phyloP scores from a whole-genome alignment of 352 stramenopile species.

The Phytophthora colocasiae region DNA sequence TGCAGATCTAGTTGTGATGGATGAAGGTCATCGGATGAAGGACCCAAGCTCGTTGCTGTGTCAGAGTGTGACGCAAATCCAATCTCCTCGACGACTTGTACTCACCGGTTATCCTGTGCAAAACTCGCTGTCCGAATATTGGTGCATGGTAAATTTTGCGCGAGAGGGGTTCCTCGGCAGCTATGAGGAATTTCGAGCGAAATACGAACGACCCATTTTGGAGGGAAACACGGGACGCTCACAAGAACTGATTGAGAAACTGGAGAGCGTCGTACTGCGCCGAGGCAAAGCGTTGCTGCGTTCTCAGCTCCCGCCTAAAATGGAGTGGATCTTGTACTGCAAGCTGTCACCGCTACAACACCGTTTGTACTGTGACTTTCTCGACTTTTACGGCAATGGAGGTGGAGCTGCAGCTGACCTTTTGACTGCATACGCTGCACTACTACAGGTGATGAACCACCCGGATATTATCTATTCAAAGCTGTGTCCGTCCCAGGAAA shows the following conservation, averaged over 20 bases:
- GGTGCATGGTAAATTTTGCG: conserved; percentile 92
- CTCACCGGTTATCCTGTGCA: conserved; percentile 96
- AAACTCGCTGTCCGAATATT: conserved; percentile 95
- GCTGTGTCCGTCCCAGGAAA: conserved; percentile 49
- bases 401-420: conserved; percentile 62
- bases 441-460: conserved; percentile 91
- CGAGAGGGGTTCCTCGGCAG: conserved; percentile 70
- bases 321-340: conserved; percentile 89
- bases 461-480: conserved; percentile 87
- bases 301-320: conserved; percentile 81
- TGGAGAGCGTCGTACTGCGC: conserved; percentile 77
- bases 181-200: conserved; percentile 79
- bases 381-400: conserved; percentile 59
- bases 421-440: conserved; percentile 77
- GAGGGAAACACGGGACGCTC: conserved; percentile 68
- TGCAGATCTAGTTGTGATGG: conserved; percentile 82
- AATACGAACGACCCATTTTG: conserved; percentile 85
- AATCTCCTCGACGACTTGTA: conserved; percentile 84
- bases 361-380: conserved; percentile 80
- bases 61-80: conserved; percentile 80
- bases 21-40: conserved; percentile 91
- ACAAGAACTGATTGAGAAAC: conserved; percentile 68
- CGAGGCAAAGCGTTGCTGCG: conserved; percentile 71
- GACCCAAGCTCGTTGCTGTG: conserved; percentile 87
- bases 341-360: conserved; percentile 85